Conservation (phyloP, 495 filamentous ascomycete genomes). For the Durotheca rogersii region DNA sequence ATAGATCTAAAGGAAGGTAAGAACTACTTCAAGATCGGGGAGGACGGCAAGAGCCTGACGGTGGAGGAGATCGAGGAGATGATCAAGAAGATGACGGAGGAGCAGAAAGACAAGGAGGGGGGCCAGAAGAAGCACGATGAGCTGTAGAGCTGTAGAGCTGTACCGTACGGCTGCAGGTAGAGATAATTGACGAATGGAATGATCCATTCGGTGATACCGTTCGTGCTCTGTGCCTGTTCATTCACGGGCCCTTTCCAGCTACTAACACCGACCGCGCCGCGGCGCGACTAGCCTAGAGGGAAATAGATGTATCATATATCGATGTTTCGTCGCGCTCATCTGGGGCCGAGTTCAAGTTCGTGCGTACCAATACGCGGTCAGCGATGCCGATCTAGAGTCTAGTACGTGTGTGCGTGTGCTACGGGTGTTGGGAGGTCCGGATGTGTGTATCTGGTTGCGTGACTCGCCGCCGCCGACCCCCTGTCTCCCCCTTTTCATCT, state of each 20-base stretch:
- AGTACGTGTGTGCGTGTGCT: too few species aligned
- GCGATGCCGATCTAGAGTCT: too few species aligned
- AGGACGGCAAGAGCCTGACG: constrained; percentile 43
- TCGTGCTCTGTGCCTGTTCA: neutral
- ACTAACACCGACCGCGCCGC: too few species aligned
- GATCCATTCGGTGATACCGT: constrained; percentile 9
- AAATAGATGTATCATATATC: too few species aligned
- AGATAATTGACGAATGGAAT: constrained; percentile 29
- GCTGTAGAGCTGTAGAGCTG: constrained; percentile 59
- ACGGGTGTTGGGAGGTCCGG: too few species aligned
- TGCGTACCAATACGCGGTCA: too few species aligned
- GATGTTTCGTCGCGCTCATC: too few species aligned
- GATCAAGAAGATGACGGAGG: constrained; percentile 46
- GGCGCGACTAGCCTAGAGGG: too few species aligned
- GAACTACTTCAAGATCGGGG: constrained; percentile 36
- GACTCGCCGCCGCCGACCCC: too few species aligned
- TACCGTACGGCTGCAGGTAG: constrained; percentile 36
- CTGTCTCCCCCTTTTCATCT: too few species aligned
- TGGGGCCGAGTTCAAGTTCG: too few species aligned
- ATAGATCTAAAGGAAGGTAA: constrained; percentile 34
- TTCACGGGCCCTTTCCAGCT: neutral
- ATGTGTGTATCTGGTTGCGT: too few species aligned
- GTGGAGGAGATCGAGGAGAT: constrained; percentile 53
- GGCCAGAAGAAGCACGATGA: constrained; percentile 49
- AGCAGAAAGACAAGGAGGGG: constrained; percentile 41